These are phyloP conservation scores for Pascua guehoae DNA, from an alignment of 1,284 basidiomycete genomes.

Conservation along the genomic window DNA sequence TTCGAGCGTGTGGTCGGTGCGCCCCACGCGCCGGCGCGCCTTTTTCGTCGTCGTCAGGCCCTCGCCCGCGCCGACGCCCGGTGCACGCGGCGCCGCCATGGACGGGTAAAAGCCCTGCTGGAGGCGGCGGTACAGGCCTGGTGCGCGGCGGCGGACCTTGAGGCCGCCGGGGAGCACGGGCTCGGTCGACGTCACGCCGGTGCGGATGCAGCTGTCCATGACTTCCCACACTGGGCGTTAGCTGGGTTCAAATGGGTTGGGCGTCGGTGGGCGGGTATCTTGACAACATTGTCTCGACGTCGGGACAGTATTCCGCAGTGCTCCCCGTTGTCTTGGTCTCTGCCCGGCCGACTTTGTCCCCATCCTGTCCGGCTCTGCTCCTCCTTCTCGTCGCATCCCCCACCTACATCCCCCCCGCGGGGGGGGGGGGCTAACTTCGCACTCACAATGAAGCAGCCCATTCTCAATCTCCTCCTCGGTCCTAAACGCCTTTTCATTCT, in stretches of 20 bases:
- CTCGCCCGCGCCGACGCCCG: slow-evolving; percentile 50
- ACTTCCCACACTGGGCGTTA: slow-evolving; percentile 70
- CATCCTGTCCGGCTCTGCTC: too few relatives aligned
- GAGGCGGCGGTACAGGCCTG: slow-evolving; percentile 77
- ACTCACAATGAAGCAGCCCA: slow-evolving; percentile 55
- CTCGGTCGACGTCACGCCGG: slow-evolving; percentile 75
- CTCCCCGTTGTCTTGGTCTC: too few relatives aligned
- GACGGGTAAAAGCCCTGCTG: slow-evolving; percentile 61
- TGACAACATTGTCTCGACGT: too few relatives aligned
- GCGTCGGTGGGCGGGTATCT: too few relatives aligned
- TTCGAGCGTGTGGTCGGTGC: slow-evolving; percentile 67
- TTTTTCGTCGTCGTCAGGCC: background rate
- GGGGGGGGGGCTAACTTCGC: too few relatives aligned
- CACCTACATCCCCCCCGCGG: too few relatives aligned
- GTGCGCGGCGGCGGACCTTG: slow-evolving; percentile 72
- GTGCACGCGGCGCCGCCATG: slow-evolving; percentile 13
- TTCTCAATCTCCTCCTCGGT: slow-evolving; percentile 69
- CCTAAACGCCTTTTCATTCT: slow-evolving; percentile 83
- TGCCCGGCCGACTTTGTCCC: too few relatives aligned
- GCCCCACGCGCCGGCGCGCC: slow-evolving; percentile 24
- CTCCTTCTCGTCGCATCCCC: too few relatives aligned
- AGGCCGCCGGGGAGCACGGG: slow-evolving; percentile 78
- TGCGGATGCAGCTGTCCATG: slow-evolving; percentile 90
- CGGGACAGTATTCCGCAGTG: too few relatives aligned
- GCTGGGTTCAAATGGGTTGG: slow-evolving; percentile 11